A percentile compares a stretch with the other conserved stretches of the same genome.
Evolutionary conservation across 208 protist genomes (phyloP).

Genomic region (Trypanosoma melophagium): DNA sequence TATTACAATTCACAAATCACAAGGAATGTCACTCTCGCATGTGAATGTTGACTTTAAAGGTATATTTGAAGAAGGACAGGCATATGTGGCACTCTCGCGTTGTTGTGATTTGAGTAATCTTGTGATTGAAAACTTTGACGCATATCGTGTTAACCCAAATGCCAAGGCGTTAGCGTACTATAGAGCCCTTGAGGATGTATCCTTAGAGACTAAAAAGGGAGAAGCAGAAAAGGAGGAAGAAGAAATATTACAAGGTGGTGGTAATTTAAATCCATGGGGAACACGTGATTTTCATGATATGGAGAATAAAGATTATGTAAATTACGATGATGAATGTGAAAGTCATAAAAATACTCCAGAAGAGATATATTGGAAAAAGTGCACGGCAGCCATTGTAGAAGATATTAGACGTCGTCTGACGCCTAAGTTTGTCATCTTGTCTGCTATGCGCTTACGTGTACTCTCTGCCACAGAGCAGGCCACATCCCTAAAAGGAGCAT

Average conservation of each 20-base stretch:
- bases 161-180: conserved; percentile 77
- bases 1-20: conserved; percentile 96
- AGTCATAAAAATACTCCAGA: background rate
- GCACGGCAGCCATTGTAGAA: conserved; percentile 43
- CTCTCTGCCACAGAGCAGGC: conserved; percentile 29
- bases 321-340: conserved; percentile 7
- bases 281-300: background rate
- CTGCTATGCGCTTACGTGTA: conserved; percentile 40
- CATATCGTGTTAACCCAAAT: conserved; percentile 53
- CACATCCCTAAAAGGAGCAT: conserved; percentile 23
- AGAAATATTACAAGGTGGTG: background rate
- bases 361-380: background rate
- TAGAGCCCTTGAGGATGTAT: conserved; percentile 46
- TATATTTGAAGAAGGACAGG: conserved; percentile 82
- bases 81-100: conserved; percentile 89
- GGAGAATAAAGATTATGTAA: conserved; percentile 2
- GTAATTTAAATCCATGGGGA: conserved; percentile 19
- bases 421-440: conserved; percentile 35
- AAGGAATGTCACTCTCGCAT: conserved; percentile 91
- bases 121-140: conserved; percentile 66
- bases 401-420: conserved; percentile 46
- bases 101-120: conserved; percentile 65
- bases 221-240: conserved; percentile 13
- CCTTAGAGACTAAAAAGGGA: background rate
- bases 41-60: conserved; percentile 85